Evolutionary conservation across 2,329 filamentous ascomycete genomes (phyloP), one percentile per base, ranked within the genome.

Genomic region (Dothideomycetes sp.): DNA sequence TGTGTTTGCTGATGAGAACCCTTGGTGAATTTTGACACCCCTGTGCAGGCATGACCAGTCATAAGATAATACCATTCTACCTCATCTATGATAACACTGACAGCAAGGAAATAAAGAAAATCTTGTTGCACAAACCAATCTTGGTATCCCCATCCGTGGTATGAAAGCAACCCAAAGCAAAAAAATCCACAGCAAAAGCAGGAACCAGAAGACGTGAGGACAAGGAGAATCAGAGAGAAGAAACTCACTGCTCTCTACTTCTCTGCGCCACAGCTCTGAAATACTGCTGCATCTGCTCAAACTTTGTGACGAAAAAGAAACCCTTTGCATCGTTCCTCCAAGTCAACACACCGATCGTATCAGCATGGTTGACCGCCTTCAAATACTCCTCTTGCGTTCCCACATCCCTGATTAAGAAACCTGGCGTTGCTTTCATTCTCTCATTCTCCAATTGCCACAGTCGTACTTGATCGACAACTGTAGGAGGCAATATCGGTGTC

Each of bases 391-490:
- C 65, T n/a, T 37, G 43, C 22, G 71, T 78, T 30, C 78, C 76
- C 56, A 96, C 94, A 48, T 96, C 89, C 55, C 82, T 82, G 68
- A 98, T 94, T 19, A 96, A 61, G 59, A 86, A 96, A 0, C 91
- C 91, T 1, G 73, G 68, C 4, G 79, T 86, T 1, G 84, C 78
- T 59, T 83, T 84, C 76, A 98, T 93, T 36, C 91, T 76, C 66
- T 98, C 91, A 49, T 89, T 87, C 63, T 98, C 91, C 38, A 96
- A 79, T 67, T 98, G 89, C 91, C 91, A 98, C 15, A 98, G 76
- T 2, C 88, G 76, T 54, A 98, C 95, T 68, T 98, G 91, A 62
- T 98, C 91, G 48, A 95, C 85, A 12, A 98, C 91, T 0, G 93
- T 96, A 0, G 91, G 88, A 1, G 93, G 91, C 2, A 98, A 73